Evolutionary conservation across 2,329 filamentous ascomycete species (phyloP), one percentile per base, ranked within the genome.

Genomic region (Diaporthe nobilis): DNA sequence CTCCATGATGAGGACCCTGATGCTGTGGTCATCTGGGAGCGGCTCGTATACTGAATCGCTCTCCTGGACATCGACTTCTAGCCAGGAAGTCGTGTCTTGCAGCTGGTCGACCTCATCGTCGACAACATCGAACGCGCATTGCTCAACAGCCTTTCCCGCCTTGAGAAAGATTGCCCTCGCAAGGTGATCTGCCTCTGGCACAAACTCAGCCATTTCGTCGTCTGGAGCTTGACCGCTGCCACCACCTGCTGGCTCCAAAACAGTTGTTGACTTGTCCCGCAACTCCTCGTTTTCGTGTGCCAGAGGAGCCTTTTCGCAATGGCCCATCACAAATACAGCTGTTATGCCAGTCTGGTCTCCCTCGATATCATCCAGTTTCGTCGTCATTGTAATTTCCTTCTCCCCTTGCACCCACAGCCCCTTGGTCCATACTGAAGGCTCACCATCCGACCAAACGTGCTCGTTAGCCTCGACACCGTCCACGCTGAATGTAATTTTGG

Each of bases 291-390:
- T 39, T 2, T 12, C 8, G 4, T 53, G 55, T 10, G 53, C 9
- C 15, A 51, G 13, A 34, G 42, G 42, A 4, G 49, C 57, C 53
- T 74, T 53, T 57, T 77, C 75, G 53, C 77, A 77, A 22, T 74
- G 70, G 1, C 76, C 77, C 37, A 77, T 68, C 22, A 75, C 75
- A 49, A 78, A 76, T 1, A 78, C 60, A 22, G 77, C 77, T 13
- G 73, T 71, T 28, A 78, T 70, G 4, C 49, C 53, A 15, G 55
- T 63, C 57, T 49, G 39, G 44, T 77, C 73, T 5, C 31, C 65
- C 34, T 72, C 60, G 15, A 44, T 53, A 51, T 42, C 74, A 28
- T 70, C 51, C 37, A 60, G 42, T 47, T 75, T 51, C 22, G 75
- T 74, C 25, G 67, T 68, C 60, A 78, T 51, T 9, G 51, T 68